These are phyloP conservation scores for Elsinoe perseae DNA, from an alignment of 2,329 filamentous ascomycete genomes.

Conservation along the genomic window DNA sequence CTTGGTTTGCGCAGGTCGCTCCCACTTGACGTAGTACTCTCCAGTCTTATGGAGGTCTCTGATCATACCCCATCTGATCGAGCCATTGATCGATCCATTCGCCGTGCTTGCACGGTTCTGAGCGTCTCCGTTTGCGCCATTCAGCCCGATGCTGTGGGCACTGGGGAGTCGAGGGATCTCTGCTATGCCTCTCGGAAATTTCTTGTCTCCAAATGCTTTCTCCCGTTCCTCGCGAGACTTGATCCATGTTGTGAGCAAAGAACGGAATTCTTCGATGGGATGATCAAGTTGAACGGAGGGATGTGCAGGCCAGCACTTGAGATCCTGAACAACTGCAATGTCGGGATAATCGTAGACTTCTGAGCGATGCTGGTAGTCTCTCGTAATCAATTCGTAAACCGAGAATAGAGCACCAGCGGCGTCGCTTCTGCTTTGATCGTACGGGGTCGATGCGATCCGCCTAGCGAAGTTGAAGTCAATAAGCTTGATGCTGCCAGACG, in stretches of 20 bases:
- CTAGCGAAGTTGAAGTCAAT: constrained; percentile 9
- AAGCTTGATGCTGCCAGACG: neutral
- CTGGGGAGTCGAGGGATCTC: too few species aligned
- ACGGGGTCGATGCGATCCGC: neutral
- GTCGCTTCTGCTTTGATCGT: neutral
- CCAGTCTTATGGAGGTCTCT: neutral
- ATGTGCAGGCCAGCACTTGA: neutral
- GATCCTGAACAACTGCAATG: neutral
- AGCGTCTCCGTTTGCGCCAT: neutral
- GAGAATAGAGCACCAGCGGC: neutral
- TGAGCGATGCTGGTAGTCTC: neutral
- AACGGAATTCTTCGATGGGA: neutral
- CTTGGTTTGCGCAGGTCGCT: neutral
- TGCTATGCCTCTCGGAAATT: too few species aligned
- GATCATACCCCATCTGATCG: neutral
- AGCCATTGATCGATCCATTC: neutral
- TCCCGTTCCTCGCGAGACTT: neutral
- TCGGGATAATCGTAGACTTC: neutral
- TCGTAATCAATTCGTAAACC: neutral
- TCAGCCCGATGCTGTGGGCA: too few species aligned
- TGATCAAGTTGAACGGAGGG: neutral
- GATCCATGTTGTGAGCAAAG: too few species aligned
- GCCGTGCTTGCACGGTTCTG: neutral
- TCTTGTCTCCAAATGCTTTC: too few species aligned
- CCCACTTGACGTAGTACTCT: neutral